phyloP scores from a whole-genome alignment of 1,284 basidiomycete genomes.

The Chalciporus sp. region DNA sequence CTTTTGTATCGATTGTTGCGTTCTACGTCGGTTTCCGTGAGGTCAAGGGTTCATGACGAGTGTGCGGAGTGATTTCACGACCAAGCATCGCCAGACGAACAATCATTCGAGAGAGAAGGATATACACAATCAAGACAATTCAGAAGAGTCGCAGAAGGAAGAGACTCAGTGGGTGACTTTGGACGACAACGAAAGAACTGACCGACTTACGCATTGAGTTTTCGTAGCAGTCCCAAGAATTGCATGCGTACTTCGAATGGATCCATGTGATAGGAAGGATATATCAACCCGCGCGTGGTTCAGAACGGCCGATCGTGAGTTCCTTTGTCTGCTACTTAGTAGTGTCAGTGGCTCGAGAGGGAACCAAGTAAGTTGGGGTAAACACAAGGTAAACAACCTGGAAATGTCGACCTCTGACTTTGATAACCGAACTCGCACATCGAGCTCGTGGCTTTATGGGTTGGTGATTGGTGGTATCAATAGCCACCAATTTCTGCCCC shows the following conservation, averaged over 20 bases:
- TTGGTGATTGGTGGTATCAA: too few species aligned
- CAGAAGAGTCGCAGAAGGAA: not conserved
- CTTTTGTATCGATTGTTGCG: conserved; percentile 89
- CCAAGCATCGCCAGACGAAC: not conserved
- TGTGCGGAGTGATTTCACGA: not conserved
- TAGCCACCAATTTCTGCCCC: too few species aligned
- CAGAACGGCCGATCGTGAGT: too few species aligned
- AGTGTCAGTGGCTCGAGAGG: too few species aligned
- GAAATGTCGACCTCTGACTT: too few species aligned
- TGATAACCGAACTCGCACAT: too few species aligned
- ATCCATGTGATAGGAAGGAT: conserved; percentile 57
- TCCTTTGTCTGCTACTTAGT: too few species aligned
- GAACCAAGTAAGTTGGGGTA: too few species aligned
- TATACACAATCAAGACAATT: too few species aligned
- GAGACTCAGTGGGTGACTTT: not conserved
- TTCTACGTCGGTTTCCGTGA: conserved; percentile 43
- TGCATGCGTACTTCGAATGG: conserved; percentile 91
- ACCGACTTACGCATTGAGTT: conserved; percentile 75
- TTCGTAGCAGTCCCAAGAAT: conserved; percentile 72
- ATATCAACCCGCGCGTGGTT: not conserved
- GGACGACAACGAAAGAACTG: not conserved
- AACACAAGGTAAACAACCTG: too few species aligned
- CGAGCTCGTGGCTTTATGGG: too few species aligned
- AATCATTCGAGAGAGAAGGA: not conserved
- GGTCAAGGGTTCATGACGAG: too few species aligned